Base-by-base conservation (phyloP, 768 basidiomycete genomes). In the Boletellus ananiceps region DNA sequence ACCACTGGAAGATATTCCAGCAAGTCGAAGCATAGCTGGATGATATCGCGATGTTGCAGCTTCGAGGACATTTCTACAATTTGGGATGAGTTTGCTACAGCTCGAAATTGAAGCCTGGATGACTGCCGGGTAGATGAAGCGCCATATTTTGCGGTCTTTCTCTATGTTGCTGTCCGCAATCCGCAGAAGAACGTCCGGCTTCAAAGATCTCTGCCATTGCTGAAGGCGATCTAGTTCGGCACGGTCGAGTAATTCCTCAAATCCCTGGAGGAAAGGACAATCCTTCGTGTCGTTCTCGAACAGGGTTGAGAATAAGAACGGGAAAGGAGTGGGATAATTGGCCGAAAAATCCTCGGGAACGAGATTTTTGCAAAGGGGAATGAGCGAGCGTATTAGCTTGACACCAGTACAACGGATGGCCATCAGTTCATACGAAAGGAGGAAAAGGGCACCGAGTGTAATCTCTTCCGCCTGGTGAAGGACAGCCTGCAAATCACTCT, bases 61-160 rank as follows among this genome's bases (percentile, higher is more conserved):
- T 44, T 85, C 80, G 6, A 91, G 60, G 34, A 77, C 74, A 46
- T 84, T 84, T 43, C 90, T 77, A 59, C 88, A 79, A 8, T 73
- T 65, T 2, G 65, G 61, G 23, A 84, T 58, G 6, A 78, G 71
- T 8, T 69, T 60, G 15, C 75, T 70, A 3, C 73, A 69, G 43
- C 75, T 67, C 16, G 83, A 74, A 62, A 78, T 71, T 47, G 79
- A 81, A 2, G 70, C 63, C 43, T 79, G 80, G 49, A 89, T 72
- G 57, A 91, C 76, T 11, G 72, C 62, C 4, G 90, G 84, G 55
- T 81, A 87, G 41, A 88, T 66, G 59, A 82, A 83, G 47, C 81
- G 74, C 90, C 90, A 93, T 16, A 93, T 69, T 40, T 75, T 79
- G 43, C 78, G 77, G 60, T 93, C 90, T 43, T 78, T 74, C 34